Evolutionary conservation across 139 green algal genomes (phyloP).

Genomic region (Volvox reticuliferus): DNA sequence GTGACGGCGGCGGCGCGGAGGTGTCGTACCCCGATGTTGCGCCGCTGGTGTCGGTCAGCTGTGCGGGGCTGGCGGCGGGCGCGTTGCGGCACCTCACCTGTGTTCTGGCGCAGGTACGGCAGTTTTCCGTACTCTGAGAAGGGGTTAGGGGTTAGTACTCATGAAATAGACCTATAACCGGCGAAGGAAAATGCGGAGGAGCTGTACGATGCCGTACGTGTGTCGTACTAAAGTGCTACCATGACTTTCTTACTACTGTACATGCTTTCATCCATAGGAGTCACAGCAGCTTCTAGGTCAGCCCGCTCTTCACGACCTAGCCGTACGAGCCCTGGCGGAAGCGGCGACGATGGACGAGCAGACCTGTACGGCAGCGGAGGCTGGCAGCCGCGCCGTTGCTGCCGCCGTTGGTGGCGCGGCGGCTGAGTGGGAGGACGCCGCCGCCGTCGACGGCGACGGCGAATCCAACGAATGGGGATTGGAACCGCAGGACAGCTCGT

Average conservation of each 20-base stretch:
- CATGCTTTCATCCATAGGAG: neutral
- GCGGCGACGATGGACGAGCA: slow-evolving; percentile 15
- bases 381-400: neutral
- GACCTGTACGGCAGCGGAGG: neutral
- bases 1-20: neutral
- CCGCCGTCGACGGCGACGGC: neutral
- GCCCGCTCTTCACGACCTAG: slow-evolving; percentile 78
- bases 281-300: slow-evolving; percentile 52
- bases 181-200: no score
- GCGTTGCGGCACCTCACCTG: slow-evolving; percentile 66
- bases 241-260: no score
- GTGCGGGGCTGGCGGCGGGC: slow-evolving; percentile 32
- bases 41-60: slow-evolving; percentile 64
- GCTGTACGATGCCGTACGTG: no score
- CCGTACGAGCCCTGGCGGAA: slow-evolving; percentile 50
- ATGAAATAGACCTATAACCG: no score
- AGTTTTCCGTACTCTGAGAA: neutral
- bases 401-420: neutral
- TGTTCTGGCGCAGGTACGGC: slow-evolving; percentile 47
- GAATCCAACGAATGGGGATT: slow-evolving; percentile 1
- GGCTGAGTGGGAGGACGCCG: neutral
- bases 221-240: no score
- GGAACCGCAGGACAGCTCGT: slow-evolving; percentile 10
- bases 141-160: no score
- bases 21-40: slow-evolving; percentile 63